Percentiles rank a stretch among this genome's conserved stretches.
Evolutionary conservation across 2,329 filamentous ascomycete species (phyloP).

Genomic region (Gremmenia infestans): DNA sequence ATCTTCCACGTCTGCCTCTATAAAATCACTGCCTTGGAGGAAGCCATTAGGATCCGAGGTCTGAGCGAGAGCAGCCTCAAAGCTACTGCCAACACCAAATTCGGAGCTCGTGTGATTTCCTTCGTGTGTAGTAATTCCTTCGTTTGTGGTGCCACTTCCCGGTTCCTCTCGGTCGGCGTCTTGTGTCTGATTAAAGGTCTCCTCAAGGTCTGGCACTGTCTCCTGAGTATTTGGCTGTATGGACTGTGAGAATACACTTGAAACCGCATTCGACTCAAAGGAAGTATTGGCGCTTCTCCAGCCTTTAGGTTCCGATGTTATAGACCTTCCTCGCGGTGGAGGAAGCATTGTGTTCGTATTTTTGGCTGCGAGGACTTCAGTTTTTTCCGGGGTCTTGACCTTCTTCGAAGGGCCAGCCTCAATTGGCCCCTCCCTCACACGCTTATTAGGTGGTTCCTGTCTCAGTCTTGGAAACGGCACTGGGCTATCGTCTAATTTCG

Average conservation of each 20-base stretch:
- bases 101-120: constrained; percentile 14
- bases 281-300: constrained; percentile 11
- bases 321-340: background rate
- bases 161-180: background rate
- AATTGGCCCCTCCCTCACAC: background rate
- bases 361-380: background rate
- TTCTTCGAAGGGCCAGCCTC: background rate
- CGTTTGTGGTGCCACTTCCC: background rate
- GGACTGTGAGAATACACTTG: constrained; percentile 17
- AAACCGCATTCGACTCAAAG: constrained; percentile 15
- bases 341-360: constrained; percentile 1
- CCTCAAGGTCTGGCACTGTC: constrained; percentile 6
- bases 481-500: constrained; percentile 3
- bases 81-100: constrained; percentile 20
- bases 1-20: constrained; percentile 4
- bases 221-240: constrained; percentile 10
- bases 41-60: constrained; percentile 6
- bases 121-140: background rate
- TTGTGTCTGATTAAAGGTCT: background rate
- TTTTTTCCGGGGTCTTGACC: background rate
- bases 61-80: constrained; percentile 16
- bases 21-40: background rate
- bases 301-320: background rate
- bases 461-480: background rate
- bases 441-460: background rate